Evolutionary conservation across 768 basidiomycete genomes (phyloP).

Genomic region (Cystofilobasidium capitatum): DNA sequence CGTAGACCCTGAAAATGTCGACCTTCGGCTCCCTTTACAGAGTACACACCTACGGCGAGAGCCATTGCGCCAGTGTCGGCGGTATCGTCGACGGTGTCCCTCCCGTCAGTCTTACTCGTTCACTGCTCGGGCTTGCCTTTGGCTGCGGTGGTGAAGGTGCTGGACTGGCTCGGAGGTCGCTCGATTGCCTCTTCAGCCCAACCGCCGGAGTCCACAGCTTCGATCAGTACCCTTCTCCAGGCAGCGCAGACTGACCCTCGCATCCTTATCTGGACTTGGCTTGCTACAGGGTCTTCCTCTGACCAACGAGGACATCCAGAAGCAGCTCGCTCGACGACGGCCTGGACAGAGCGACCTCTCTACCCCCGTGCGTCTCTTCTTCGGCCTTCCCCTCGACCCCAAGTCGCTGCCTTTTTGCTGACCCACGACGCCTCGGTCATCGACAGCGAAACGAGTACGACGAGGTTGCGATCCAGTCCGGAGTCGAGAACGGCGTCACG

Average conservation of each 20-base stretch:
- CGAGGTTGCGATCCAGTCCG: conserved; percentile 83
- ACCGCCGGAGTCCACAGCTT: neutral
- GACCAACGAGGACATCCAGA: conserved; percentile 72
- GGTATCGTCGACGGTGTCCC: conserved; percentile 97
- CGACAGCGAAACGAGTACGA: conserved; percentile 90
- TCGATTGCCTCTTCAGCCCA: neutral
- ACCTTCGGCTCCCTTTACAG: conserved; percentile 84
- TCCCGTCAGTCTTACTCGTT: conserved; percentile 51
- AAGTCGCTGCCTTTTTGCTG: neutral
- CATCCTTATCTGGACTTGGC: neutral
- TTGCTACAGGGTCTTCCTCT: conserved; percentile 64
- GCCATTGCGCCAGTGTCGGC: conserved; percentile 91
- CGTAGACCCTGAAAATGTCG: conserved; percentile 55
- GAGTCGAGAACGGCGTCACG: conserved; percentile 84
- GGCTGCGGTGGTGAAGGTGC: too few species aligned
- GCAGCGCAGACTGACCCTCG: neutral
- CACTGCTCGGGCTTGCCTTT: too few species aligned
- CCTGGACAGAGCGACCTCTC: conserved; percentile 96
- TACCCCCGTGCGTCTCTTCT: conserved; percentile 61
- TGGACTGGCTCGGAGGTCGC: too few species aligned
- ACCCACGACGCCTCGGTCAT: neutral
- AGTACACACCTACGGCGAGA: conserved; percentile 96
- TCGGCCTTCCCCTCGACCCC: neutral
- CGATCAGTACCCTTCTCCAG: neutral
- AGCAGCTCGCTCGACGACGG: conserved; percentile 77